Evolutionary conservation across 2,329 filamentous ascomycete genomes (phyloP).

Genomic region (Trichoderma sp.): DNA sequence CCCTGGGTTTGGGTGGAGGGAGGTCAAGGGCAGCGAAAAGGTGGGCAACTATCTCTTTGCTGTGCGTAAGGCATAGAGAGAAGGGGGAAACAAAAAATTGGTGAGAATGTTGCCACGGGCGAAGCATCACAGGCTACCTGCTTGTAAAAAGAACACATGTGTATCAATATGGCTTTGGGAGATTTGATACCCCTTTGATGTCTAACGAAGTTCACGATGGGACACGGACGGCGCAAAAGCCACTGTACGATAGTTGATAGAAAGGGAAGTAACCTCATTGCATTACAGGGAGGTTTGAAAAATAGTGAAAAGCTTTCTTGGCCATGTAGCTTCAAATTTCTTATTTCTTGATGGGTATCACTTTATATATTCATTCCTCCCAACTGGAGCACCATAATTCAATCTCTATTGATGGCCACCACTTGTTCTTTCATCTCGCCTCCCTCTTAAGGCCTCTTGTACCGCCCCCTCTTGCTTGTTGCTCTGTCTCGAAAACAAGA

Average conservation of each 20-base stretch:
- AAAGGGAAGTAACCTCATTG: not conserved
- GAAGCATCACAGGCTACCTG: not conserved
- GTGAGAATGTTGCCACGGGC: not conserved
- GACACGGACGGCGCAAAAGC: not conserved
- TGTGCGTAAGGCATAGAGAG: slow-evolving; percentile 54
- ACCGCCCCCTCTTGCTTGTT: slow-evolving; percentile 25
- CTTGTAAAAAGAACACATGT: not conserved
- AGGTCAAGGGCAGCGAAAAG: slow-evolving; percentile 76
- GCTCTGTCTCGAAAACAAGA: slow-evolving; percentile 30
- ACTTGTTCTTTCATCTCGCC: not conserved
- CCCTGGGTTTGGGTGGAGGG: slow-evolving; percentile 86
- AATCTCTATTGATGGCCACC: too few species aligned
- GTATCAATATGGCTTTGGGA: slow-evolving; percentile 8
- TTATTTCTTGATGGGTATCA: slow-evolving; percentile 21
- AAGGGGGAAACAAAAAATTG: not conserved
- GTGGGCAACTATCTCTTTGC: slow-evolving; percentile 97
- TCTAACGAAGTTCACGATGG: not conserved
- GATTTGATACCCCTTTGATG: slow-evolving; percentile 12
- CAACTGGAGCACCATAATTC: not conserved
- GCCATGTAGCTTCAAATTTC: too few species aligned
- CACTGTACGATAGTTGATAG: slow-evolving; percentile 5
- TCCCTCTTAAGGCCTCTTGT: slow-evolving; percentile 29
- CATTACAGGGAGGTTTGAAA: not conserved
- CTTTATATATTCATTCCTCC: not conserved
- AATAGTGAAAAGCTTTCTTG: not conserved